These are phyloP conservation scores for Phallus indusiatus DNA, from an alignment of 768 basidiomycete species.

Conservation along the genomic window DNA sequence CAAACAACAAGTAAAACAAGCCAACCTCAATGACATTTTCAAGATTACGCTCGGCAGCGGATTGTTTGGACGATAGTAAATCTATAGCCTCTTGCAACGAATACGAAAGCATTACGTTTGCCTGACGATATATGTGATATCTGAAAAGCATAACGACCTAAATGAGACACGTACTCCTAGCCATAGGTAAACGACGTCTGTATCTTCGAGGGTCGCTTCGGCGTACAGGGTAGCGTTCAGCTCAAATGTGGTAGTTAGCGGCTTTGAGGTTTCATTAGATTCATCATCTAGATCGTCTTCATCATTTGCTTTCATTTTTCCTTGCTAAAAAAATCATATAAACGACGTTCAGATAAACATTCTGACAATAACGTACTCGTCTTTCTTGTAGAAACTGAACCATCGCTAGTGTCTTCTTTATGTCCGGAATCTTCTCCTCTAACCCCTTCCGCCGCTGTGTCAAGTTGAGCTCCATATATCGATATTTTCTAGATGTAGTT, in stretches of 20 bases:
- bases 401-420: constrained; percentile 85
- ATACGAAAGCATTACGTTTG: constrained; percentile 97
- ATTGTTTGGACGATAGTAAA: constrained; percentile 67
- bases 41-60: constrained; percentile 56
- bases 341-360: not conserved
- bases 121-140: constrained; percentile 37
- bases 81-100: constrained; percentile 67
- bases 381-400: constrained; percentile 71
- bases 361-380: constrained; percentile 37
- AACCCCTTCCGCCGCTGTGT: constrained; percentile 68
- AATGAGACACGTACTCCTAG: constrained; percentile 63
- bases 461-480: constrained; percentile 90
- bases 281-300: constrained; percentile 40
- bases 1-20: not conserved
- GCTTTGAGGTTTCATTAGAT: constrained; percentile 29
- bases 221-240: constrained; percentile 93
- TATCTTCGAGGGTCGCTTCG: constrained; percentile 79
- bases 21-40: constrained; percentile 50
- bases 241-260: constrained; percentile 82
- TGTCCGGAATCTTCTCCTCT: constrained; percentile 94
- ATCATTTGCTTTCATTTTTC: constrained; percentile 40
- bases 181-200: constrained; percentile 90
- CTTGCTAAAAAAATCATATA: constrained; percentile 38
- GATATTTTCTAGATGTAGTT: constrained; percentile 74
- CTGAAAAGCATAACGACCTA: not conserved